Evolutionary conservation across 345 rosid genomes (phyloP).

Genomic region (Eucalyptus paniculata): DNA sequence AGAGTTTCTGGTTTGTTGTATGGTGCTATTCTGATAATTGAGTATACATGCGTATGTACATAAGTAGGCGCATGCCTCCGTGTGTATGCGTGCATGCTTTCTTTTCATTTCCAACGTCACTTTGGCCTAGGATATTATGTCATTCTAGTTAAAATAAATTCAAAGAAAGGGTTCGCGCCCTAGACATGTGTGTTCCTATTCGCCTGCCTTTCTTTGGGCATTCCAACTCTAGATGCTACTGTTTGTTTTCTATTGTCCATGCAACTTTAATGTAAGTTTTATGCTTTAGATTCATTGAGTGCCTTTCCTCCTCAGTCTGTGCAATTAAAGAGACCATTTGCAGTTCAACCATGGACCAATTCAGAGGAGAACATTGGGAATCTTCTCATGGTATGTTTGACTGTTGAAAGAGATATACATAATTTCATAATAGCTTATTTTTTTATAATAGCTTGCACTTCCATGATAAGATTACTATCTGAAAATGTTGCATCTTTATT

Average conservation of each 20-base stretch:
- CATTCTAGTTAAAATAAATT: not conserved
- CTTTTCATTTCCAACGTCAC: too few relatives aligned
- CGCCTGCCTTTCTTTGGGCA: not conserved
- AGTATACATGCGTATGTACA: not conserved
- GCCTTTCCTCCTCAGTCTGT: constrained; percentile 58
- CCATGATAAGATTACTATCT: too few relatives aligned
- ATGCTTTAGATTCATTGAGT: constrained; percentile 51
- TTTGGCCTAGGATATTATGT: not conserved
- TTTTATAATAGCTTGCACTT: too few relatives aligned
- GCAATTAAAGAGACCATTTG: constrained; percentile 63
- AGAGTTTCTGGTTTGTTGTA: not conserved
- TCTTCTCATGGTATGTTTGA: constrained; percentile 73
- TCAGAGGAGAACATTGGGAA: constrained; percentile 83
- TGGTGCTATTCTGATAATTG: not conserved
- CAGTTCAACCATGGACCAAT: constrained; percentile 75
- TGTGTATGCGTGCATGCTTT: not conserved
- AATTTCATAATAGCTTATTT: too few relatives aligned
- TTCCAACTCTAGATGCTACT: not conserved
- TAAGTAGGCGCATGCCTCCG: not conserved
- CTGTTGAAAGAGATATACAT: not conserved
- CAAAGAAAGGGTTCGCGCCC: not conserved
- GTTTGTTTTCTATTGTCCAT: not conserved
- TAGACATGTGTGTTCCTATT: not conserved
- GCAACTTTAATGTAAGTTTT: not conserved
- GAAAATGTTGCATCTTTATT: too few relatives aligned